phyloP scores from a whole-genome alignment of 768 basidiomycete genomes.

The Piloderma croceum region DNA sequence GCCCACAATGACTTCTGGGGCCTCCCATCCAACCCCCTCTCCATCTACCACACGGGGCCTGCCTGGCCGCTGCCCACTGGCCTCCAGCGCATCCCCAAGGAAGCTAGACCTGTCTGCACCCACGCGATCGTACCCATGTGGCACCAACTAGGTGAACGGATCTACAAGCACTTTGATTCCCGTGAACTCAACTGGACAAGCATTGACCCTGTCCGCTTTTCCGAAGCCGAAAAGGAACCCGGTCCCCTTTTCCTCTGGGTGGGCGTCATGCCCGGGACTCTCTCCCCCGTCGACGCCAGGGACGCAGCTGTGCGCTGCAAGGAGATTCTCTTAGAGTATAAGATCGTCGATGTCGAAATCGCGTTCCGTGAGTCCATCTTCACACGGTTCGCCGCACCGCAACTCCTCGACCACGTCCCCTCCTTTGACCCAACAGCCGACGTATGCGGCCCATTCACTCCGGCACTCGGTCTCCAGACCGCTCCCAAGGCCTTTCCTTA shows the following conservation, averaged over 20 bases:
- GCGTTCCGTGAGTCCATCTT: slow-evolving; percentile 28
- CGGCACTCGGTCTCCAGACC: slow-evolving; percentile 23
- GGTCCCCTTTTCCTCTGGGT: slow-evolving; percentile 24
- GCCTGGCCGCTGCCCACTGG: slow-evolving; percentile 19
- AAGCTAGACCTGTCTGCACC: slow-evolving; percentile 23
- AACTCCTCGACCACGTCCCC: slow-evolving; percentile 15
- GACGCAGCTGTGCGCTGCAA: slow-evolving; percentile 20
- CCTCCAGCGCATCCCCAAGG: slow-evolving; percentile 18
- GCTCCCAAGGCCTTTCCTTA: slow-evolving; percentile 16
- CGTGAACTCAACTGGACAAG: slow-evolving; percentile 22
- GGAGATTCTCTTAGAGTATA: slow-evolving; percentile 20
- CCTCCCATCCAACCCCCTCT: slow-evolving; percentile 18
- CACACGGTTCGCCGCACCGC: slow-evolving; percentile 14
- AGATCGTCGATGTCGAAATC: slow-evolving; percentile 29
- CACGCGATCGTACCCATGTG: slow-evolving; percentile 24
- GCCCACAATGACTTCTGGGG: slow-evolving; percentile 26
- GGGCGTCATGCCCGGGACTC: slow-evolving; percentile 26
- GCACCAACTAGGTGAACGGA: slow-evolving; percentile 15
- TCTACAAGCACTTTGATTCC: slow-evolving; percentile 23
- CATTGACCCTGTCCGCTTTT: slow-evolving; percentile 28
- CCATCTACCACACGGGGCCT: slow-evolving; percentile 23
- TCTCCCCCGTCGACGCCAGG: slow-evolving; percentile 22
- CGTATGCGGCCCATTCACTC: slow-evolving; percentile 21
- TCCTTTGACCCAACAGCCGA: slow-evolving; percentile 13
- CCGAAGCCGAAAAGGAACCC: slow-evolving; percentile 19